Base-by-base conservation (phyloP, 2,329 filamentous ascomycete genomes). In the Colletotrichum australisinense region DNA sequence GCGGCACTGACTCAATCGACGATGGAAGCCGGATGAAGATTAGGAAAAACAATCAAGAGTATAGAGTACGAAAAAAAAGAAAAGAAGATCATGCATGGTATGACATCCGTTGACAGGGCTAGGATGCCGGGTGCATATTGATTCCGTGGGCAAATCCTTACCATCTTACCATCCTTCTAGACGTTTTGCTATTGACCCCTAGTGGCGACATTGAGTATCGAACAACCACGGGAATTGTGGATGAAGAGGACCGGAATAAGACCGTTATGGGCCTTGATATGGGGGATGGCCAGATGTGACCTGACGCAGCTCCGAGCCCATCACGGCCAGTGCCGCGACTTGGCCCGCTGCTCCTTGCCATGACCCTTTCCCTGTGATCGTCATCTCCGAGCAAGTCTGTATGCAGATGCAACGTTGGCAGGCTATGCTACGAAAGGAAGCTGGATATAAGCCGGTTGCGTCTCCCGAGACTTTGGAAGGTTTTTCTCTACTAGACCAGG, bases 241-340 rank as follows among this genome's bases (percentile, higher is more conserved):
- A 38, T 58, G 46, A 32, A n/a, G 64, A 68, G n/a, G 11, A 42
- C 14, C 69, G 64, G 69, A 53, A 68, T 52, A 42, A 63, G 58
- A 5, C 64, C 64, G 62, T 58, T 63, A 68, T 58, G 69, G 64
- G 24, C 19, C 35, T 12, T 49, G 8, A 22, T 4, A 53, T n/a
- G 58, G 66, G 38, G 52, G 3, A 68, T 72, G 64, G 64, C 32
- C 64, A 72, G 57, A 58, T 68, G 69, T 68, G 69, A 72, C 69
- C 69, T 68, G 69, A 68, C 56, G 64, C 49, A 52, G 35, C 62
- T 57, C 22, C 42, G 19, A 49, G 42, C 30, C 22, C 49, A 30
- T n/a, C 52, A 16, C 69, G 63, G 63, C 30, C 69, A 67, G 19
- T 63, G 56, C 63, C 69, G 63, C 32, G 28, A 11, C 12, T 30